phyloP scores from a whole-genome alignment of 345 rosid species.

The Nasturtium officinale region DNA sequence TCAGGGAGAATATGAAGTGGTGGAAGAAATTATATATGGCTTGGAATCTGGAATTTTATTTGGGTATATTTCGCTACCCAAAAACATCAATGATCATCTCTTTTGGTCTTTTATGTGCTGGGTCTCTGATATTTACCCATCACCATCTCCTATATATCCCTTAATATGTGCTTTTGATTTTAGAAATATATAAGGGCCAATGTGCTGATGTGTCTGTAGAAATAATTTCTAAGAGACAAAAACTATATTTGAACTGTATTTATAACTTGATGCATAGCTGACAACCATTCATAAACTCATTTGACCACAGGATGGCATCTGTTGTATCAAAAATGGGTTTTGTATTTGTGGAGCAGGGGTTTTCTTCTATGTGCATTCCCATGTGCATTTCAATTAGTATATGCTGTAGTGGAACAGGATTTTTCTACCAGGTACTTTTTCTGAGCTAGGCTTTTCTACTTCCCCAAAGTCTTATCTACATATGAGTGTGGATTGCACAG shows the following conservation, averaged over 20 bases:
- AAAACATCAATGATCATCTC: constrained; percentile 6
- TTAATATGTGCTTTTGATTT: constrained; percentile 1
- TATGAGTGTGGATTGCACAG: not conserved
- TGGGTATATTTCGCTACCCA: constrained; percentile 56
- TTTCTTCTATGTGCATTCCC: constrained; percentile 67
- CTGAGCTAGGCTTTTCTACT: not conserved
- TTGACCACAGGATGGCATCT: constrained; percentile 82
- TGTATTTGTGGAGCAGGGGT: constrained; percentile 82
- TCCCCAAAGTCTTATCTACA: constrained; percentile 14
- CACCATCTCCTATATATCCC: not conserved
- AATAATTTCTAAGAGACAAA: not conserved
- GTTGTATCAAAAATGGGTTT: constrained; percentile 99
- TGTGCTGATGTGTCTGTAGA: constrained; percentile 5
- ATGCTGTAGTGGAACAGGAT: constrained; percentile 88
- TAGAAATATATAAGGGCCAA: constrained; percentile 8
- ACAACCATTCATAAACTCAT: constrained; percentile 14
- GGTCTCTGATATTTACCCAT: not conserved
- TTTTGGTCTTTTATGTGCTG: not conserved
- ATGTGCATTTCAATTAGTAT: constrained; percentile 84
- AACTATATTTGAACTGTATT: not conserved
- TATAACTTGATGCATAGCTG: constrained; percentile 23
- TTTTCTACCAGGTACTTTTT: constrained; percentile 78
- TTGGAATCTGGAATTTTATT: constrained; percentile 94
- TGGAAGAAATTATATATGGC: constrained; percentile 97
- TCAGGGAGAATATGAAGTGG: constrained; percentile 92